phyloP scores from a whole-genome alignment of 2,329 filamentous ascomycete species.

The Fusarium austroafricanum region DNA sequence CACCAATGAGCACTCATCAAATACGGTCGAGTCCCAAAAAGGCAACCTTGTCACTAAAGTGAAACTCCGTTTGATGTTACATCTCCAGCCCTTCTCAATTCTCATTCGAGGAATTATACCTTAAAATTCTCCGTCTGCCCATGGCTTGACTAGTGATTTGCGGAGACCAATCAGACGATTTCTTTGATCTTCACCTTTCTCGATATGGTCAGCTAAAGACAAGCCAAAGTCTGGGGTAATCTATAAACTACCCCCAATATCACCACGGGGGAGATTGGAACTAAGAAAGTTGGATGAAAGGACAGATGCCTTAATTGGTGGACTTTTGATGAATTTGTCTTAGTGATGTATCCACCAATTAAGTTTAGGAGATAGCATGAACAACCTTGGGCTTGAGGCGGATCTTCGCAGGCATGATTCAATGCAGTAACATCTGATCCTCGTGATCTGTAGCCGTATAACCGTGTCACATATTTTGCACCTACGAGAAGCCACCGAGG shows the following conservation, averaged over 20 bases:
- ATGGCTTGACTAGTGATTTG: neutral
- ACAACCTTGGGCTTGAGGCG: neutral
- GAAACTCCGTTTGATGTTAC: constrained; percentile 40
- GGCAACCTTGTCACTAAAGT: constrained; percentile 11
- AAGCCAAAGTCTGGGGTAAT: constrained; percentile 31
- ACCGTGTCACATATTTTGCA: constrained; percentile 9
- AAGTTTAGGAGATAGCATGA: neutral
- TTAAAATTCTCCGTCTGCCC: constrained; percentile 27
- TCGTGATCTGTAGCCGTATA: neutral
- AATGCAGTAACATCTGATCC: constrained; percentile 1
- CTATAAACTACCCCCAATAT: constrained; percentile 1
- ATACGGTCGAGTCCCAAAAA: constrained; percentile 9
- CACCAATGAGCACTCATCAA: constrained; percentile 19
- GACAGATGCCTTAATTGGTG: constrained; percentile 19
- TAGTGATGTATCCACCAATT: constrained; percentile 29
- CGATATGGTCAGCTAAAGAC: constrained; percentile 9
- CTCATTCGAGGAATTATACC: constrained; percentile 36
- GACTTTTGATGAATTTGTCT: constrained; percentile 1
- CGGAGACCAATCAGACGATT: constrained; percentile 6
- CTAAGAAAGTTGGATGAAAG: neutral
- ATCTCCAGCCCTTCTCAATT: constrained; percentile 1
- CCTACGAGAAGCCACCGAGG: constrained; percentile 7
- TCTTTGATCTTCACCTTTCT: neutral
- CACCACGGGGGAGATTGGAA: neutral
- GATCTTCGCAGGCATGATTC: constrained; percentile 4